Evolutionary conservation across 2,329 filamentous ascomycete species (phyloP), one percentile per base, ranked within the genome.

Genomic region (Emergomyces africanus): DNA sequence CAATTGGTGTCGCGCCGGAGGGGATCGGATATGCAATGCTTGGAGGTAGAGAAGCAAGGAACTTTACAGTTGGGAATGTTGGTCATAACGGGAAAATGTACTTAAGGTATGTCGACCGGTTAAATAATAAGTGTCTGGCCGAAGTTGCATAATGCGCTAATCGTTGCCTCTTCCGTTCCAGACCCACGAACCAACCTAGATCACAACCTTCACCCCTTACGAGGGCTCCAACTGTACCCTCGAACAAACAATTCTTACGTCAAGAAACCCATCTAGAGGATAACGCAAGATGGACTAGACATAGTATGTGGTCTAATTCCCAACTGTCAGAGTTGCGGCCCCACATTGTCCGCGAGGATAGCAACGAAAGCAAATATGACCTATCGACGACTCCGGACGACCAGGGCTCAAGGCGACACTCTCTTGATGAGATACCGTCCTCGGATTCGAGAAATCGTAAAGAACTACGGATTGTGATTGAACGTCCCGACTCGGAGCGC

Each of bases 61-160:
- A 89, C 67, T 91, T 92, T 70, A 85, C 87, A 1, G 88, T 92
- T 58, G 84, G 86, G 56, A 91, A 90, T 71, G 88, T 92, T 61
- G 88, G 88, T 28, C 88, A 90, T 69, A 90, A 90, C 73, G 88
- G 88, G 44, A 84, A 85, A 69, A 89, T 92, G 72, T 92, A 90
- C 72, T 71, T 92, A 65, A 88, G 87, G 87, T 91, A 83, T 69
- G 81, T 67, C 61, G 62, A 59, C 55, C 61, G 56, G 23, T 37
- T 6, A 30, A 35, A 54, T 56, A 23, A 41, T 54, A 23, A n/a
- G 20, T 18, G 62, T 61, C 57, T 58, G 59, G 63, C 61, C 57
- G 58, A 59, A 61, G 53, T 3, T 30, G 23, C 39, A 48, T 30
- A 44, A 30, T 44, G 15, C 33, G 56, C 60, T 64, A 61, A 64